A percentile compares a stretch with the other conserved stretches of the same genome.
phyloP scores from a whole-genome alignment of 73 alveolate species.

The Blepharisma japonicum region DNA sequence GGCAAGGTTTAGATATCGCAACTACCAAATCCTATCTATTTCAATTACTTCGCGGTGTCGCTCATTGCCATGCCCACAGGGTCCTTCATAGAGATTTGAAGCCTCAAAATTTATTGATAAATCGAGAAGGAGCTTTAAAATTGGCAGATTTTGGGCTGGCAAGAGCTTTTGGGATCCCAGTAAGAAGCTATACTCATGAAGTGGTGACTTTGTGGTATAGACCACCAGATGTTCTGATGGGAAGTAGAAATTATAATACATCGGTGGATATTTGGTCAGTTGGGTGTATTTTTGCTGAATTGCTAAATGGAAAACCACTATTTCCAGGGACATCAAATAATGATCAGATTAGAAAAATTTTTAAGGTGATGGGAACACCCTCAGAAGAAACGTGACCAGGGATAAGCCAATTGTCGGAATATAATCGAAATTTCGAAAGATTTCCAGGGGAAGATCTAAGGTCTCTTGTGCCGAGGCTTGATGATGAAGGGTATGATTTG shows the following conservation, averaged over 20 bases:
- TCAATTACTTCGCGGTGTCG: slow-evolving; percentile 67
- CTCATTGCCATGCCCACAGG: slow-evolving; percentile 63
- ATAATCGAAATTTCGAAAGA: slow-evolving; percentile 47
- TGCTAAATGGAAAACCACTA: slow-evolving; percentile 73
- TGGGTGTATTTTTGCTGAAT: slow-evolving; percentile 91
- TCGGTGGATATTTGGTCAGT: slow-evolving; percentile 93
- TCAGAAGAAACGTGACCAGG: slow-evolving; percentile 73
- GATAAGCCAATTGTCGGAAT: slow-evolving; percentile 44
- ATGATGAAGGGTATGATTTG: slow-evolving; percentile 82
- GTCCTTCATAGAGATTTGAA: slow-evolving; percentile 75
- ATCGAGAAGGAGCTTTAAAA: slow-evolving; percentile 72
- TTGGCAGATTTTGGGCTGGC: slow-evolving; percentile 94
- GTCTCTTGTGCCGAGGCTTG: slow-evolving; percentile 70
- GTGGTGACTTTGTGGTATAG: slow-evolving; percentile 89
- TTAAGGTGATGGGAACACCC: slow-evolving; percentile 81
- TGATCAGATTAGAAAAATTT: slow-evolving; percentile 68
- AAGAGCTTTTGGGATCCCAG: slow-evolving; percentile 76
- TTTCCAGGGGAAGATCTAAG: slow-evolving; percentile 63
- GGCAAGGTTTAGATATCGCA: slow-evolving; percentile 57
- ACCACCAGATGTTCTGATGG: slow-evolving; percentile 89
- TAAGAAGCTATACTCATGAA: slow-evolving; percentile 84
- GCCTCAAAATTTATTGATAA: slow-evolving; percentile 69
- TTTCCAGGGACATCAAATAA: slow-evolving; percentile 67
- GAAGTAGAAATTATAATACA: slow-evolving; percentile 77
- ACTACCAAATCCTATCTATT: slow-evolving; percentile 56